Conservation (phyloP, 371 early-diverging fungal genomes). For the Rhizopus sp. region DNA sequence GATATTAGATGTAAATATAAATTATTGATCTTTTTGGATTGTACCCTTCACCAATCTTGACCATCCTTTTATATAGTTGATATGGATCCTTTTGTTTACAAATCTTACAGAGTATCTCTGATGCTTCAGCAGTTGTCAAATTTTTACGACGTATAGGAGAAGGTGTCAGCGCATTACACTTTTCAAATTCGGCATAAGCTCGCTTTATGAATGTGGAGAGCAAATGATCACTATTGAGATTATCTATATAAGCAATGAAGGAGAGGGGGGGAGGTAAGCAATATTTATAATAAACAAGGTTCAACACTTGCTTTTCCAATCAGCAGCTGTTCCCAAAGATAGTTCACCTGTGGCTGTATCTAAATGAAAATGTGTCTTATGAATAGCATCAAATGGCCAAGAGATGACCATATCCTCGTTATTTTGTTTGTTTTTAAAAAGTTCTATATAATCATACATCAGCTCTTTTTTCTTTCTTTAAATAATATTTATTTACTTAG, state of each 20-base stretch:
- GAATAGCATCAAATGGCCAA: constrained; percentile 30
- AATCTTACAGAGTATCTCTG: constrained; percentile 78
- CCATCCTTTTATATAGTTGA: constrained; percentile 47
- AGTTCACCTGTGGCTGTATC: constrained; percentile 22
- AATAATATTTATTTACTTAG: neutral
- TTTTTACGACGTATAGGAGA: constrained; percentile 3
- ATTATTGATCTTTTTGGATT: neutral
- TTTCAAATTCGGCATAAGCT: constrained; percentile 27
- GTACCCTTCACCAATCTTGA: constrained; percentile 76
- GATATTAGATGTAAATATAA: neutral
- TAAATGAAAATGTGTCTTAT: constrained; percentile 29
- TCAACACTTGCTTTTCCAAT: constrained; percentile 6
- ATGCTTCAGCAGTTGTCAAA: constrained; percentile 59
- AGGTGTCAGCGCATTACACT: neutral
- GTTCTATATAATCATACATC: neutral
- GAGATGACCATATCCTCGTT: constrained; percentile 21
- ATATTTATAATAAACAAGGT: no score
- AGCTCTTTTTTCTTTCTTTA: no score
- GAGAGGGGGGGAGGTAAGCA: no score
- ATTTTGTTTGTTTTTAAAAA: neutral
- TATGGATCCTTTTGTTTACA: constrained; percentile 89
- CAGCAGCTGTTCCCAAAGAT: constrained; percentile 16
- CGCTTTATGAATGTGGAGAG: constrained; percentile 26
- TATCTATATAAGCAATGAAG: no score
- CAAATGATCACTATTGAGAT: constrained; percentile 8